phyloP scores from a whole-genome alignment of 2,329 filamentous ascomycete genomes.

The Xenoacremonium recifei region DNA sequence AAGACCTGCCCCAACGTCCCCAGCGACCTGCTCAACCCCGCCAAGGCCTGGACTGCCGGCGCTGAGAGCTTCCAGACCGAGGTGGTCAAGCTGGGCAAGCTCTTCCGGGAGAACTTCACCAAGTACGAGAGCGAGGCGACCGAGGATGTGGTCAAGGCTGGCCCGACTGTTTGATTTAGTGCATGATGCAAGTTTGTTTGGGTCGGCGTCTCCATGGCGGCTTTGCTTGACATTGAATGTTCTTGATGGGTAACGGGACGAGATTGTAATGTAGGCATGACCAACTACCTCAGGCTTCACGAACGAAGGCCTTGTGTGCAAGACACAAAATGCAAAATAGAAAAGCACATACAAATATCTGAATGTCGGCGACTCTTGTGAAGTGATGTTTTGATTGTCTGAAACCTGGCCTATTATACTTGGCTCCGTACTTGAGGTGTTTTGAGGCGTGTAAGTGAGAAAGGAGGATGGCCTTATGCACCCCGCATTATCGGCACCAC shows the following conservation, averaged over 20 bases:
- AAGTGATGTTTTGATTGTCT: too few relatives aligned
- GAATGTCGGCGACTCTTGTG: too few relatives aligned
- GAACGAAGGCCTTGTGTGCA: too few relatives aligned
- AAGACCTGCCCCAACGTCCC: slow-evolving; percentile 88
- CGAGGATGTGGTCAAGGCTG: slow-evolving; percentile 70
- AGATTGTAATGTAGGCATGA: slow-evolving; percentile 28
- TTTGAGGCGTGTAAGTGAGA: too few relatives aligned
- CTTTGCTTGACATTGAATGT: slow-evolving; percentile 25
- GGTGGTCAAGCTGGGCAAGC: slow-evolving; percentile 82
- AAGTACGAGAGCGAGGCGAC: slow-evolving; percentile 89
- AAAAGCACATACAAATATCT: slow-evolving; percentile 20
- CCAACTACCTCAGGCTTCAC: too few relatives aligned
- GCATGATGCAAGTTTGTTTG: slow-evolving; percentile 23
- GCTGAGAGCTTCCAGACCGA: slow-evolving; percentile 79
- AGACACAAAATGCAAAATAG: slow-evolving; percentile 24
- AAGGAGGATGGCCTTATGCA: too few relatives aligned
- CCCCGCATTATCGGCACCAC: too few relatives aligned
- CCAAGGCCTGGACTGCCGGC: slow-evolving; percentile 85
- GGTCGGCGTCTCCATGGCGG: slow-evolving; percentile 29
- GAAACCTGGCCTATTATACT: too few relatives aligned
- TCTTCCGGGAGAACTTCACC: slow-evolving; percentile 97
- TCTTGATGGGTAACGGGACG: slow-evolving; percentile 16
- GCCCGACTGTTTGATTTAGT: slow-evolving; percentile 40
- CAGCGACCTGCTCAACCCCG: slow-evolving; percentile 89
- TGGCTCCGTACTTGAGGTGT: too few relatives aligned